Conservation (phyloP, 179 eudicot species). For the Vitellaria paradoxa region DNA sequence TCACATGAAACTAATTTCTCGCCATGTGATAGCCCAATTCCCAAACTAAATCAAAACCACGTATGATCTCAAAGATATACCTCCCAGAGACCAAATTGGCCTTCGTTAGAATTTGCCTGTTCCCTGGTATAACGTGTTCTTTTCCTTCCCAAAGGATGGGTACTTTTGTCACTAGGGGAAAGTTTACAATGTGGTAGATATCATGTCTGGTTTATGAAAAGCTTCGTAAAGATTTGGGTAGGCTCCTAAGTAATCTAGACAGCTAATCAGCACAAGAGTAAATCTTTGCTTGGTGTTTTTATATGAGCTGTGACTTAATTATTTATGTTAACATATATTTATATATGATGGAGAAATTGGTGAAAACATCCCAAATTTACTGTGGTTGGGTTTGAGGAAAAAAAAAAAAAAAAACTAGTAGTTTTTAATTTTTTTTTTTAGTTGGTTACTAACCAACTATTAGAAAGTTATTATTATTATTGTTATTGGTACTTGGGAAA, state of each 20-base stretch:
- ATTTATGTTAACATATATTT: neutral
- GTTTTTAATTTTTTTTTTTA: no score
- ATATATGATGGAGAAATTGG: neutral
- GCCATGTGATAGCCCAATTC: constrained; percentile 57
- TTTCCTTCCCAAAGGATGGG: no score
- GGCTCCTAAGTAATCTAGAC: constrained; percentile 32
- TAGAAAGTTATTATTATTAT: no score
- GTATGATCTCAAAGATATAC: constrained; percentile 24
- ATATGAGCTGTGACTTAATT: constrained; percentile 12
- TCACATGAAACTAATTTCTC: constrained; percentile 54
- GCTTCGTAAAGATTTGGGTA: constrained; percentile 34
- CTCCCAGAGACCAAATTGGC: no score
- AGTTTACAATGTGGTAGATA: no score
- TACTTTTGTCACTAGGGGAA: neutral
- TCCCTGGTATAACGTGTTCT: no score
- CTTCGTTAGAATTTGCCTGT: no score
- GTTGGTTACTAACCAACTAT: no score
- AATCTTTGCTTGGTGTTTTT: neutral
- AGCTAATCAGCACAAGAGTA: constrained; percentile 20
- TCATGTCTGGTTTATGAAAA: constrained; percentile 8
- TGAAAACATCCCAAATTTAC: neutral
- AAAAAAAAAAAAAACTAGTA: no score
- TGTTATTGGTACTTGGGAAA: no score
- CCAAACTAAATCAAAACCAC: constrained; percentile 32
- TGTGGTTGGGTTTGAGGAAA: no score